Base-by-base conservation (phyloP, 2,329 filamentous ascomycete species). In the Phoma sp. region DNA sequence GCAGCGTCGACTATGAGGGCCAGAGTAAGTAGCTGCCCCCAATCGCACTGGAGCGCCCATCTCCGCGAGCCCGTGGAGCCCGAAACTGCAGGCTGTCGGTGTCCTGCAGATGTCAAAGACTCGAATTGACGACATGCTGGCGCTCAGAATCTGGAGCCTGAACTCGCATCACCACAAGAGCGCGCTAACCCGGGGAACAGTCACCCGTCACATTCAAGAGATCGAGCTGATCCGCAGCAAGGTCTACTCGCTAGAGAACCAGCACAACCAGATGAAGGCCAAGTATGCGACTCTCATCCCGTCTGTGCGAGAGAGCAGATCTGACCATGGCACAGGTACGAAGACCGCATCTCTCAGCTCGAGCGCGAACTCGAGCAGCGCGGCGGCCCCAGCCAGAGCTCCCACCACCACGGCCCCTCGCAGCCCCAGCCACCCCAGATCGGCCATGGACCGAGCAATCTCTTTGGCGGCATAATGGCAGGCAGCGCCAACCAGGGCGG, bases 391-490 rank as follows among this genome's bases (percentile, higher is more conserved):
- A 81, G 84, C 62, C 84, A 87, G 61, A 86, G 89, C 58, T 88
- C 91, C 59, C 86, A 86, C 64, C 90, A 95, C 83, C 85, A 85
- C 55, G 91, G 89, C 39, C 89, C 91, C 52, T 87, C 90, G 43
- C 46, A 50, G 42, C 89, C 91, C 59, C 89, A 90, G 57, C 93
- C 95, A 32, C 93, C 88, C 32, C 80, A 91, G 44, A 90, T 98
- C 64, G 91, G 92, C 25, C 90, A 96, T 70, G 93, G 93, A 24
- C 86, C 87, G 51, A 93, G 89, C 73, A 95, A 96, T 70, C 83
- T 98, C 36, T 98, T 99, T 72, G 92, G 91, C 64, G 92, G 91
- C 52, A 96, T 98, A 72, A 98, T 99, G 91, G 87, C 93, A 51
- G 93, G 93, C 61, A 87, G 87, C 75, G 86, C 84, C 59, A 90